Conservation (phyloP, 192 early-diverging fungal genomes). For the Coemansia sp. region DNA sequence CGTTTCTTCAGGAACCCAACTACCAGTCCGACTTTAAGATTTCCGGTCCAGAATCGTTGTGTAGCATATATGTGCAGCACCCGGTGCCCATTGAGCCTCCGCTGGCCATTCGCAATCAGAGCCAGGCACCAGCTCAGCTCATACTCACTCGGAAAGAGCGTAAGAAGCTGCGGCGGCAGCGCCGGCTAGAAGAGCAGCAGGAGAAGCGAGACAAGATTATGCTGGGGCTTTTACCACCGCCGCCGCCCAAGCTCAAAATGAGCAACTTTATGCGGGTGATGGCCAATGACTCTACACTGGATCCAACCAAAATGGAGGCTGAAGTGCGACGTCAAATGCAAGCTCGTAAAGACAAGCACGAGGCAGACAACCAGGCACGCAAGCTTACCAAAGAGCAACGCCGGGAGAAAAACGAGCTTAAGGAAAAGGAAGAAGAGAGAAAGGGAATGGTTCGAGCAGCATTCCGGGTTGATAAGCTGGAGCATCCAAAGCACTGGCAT, state of each 20-base stretch:
- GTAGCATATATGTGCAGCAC: conserved; percentile 39
- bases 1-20: conserved; percentile 65
- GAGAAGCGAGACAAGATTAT: conserved; percentile 95
- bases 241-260: conserved; percentile 87
- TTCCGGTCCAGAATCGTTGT: conserved; percentile 56
- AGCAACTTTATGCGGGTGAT: conserved; percentile 94
- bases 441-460: conserved; percentile 76
- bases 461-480: conserved; percentile 69
- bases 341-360: conserved; percentile 73
- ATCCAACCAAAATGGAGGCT: conserved; percentile 92
- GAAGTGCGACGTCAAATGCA: conserved; percentile 85
- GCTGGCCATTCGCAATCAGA: conserved; percentile 15
- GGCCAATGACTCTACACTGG: conserved; percentile 91
- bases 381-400: conserved; percentile 88
- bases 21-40: conserved; percentile 63
- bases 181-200: conserved; percentile 75
- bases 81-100: conserved; percentile 39
- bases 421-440: conserved; percentile 70
- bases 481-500: conserved; percentile 78
- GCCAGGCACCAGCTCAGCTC: conserved; percentile 26
- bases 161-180: conserved; percentile 90
- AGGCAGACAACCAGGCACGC: conserved; percentile 75
- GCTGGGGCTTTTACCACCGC: conserved; percentile 87
- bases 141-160: conserved; percentile 64
- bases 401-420: conserved; percentile 70